A percentile compares a stretch with the other conserved stretches of the same genome.
phyloP scores from a whole-genome alignment of 441 rosid species.

The Lepidium campestre region DNA sequence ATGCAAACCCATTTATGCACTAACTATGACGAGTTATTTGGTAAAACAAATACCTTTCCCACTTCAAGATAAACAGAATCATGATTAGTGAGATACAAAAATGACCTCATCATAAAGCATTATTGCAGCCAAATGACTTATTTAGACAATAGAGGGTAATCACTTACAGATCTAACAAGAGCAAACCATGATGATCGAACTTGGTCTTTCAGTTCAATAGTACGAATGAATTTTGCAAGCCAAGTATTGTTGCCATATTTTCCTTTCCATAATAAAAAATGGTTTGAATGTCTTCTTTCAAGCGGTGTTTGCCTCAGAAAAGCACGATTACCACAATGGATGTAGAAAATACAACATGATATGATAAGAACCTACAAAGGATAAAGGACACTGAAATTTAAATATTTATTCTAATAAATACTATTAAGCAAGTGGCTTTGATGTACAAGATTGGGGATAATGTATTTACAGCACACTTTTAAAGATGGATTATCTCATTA shows the following conservation, averaged over 20 bases:
- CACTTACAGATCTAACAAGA: constrained; percentile 97
- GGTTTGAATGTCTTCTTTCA: constrained; percentile 47
- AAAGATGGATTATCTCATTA: too few relatives aligned
- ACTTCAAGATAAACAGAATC: too few relatives aligned
- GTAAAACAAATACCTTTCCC: too few relatives aligned
- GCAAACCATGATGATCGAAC: constrained; percentile 99
- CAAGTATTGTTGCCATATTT: constrained; percentile 63
- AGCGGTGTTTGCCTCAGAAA: constrained; percentile 51
- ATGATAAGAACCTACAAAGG: constrained; percentile 79
- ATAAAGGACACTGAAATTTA: background rate
- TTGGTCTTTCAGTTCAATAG: constrained; percentile 88
- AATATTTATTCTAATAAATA: background rate
- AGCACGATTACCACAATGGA: constrained; percentile 96
- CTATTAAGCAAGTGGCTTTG: background rate
- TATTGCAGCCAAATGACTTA: constrained; percentile 95
- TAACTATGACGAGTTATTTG: too few relatives aligned
- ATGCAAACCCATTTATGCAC: too few relatives aligned
- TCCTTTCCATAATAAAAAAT: constrained; percentile 67
- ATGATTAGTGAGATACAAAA: too few relatives aligned
- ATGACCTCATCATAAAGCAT: too few relatives aligned
- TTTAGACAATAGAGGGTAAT: constrained; percentile 93
- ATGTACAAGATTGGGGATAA: background rate
- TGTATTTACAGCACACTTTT: constrained; percentile 83
- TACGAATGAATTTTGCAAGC: constrained; percentile 66
- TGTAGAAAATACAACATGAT: constrained; percentile 96